Evolutionary conservation across 805 yeast genomes (phyloP).

Genomic region (Yamadazyma sp.): DNA sequence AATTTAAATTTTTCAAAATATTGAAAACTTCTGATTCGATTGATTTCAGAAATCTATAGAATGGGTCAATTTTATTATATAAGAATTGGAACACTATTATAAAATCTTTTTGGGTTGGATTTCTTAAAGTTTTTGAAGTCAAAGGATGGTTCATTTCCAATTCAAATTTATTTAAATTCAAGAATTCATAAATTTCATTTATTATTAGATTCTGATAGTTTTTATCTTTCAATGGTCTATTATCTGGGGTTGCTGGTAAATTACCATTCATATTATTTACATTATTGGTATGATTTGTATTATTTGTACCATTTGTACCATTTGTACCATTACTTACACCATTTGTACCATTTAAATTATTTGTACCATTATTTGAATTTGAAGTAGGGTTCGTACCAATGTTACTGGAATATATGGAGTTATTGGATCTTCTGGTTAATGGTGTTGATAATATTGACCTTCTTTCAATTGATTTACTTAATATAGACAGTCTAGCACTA

Average conservation of each 20-base stretch:
- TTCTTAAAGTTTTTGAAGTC: constrained; percentile 58
- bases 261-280: too few species aligned
- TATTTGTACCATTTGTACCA: too few species aligned
- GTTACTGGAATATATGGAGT: constrained; percentile 2
- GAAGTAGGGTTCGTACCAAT: too few species aligned
- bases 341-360: too few species aligned
- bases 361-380: too few species aligned
- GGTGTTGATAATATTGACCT: constrained; percentile 12
- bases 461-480: background rate
- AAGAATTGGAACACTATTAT: constrained; percentile 75
- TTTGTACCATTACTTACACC: too few species aligned
- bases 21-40: constrained; percentile 75
- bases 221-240: constrained; percentile 75
- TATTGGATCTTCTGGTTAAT: constrained; percentile 6
- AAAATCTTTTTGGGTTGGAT: constrained; percentile 88
- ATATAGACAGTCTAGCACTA: constrained; percentile 8
- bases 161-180: constrained; percentile 65
- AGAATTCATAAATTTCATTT: constrained; percentile 64
- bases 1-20: constrained; percentile 60
- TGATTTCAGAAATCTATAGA: constrained; percentile 62
- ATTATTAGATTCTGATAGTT: constrained; percentile 63
- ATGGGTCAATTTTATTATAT: constrained; percentile 75
- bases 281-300: too few species aligned
- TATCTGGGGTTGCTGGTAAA: constrained; percentile 46
- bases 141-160: constrained; percentile 70